Evolutionary conservation across 768 basidiomycete species (phyloP).

Genomic region (Russula sp.): DNA sequence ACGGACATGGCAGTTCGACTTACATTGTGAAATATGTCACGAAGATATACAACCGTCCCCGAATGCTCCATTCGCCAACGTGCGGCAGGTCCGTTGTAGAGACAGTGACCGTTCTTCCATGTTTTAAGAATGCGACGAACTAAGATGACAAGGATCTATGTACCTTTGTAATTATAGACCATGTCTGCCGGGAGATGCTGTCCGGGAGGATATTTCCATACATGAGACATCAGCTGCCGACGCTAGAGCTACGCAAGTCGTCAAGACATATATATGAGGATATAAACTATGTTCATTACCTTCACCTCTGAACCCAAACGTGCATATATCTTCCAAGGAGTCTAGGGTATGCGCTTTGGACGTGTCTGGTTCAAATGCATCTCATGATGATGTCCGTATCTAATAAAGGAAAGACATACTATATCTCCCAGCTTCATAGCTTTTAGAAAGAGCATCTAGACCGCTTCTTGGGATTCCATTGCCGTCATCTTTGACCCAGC

Average conservation of each 20-base stretch:
- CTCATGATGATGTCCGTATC: background rate
- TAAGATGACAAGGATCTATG: slow-evolving; percentile 2
- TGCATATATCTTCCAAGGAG: slow-evolving; percentile 51
- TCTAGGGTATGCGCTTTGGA: slow-evolving; percentile 63
- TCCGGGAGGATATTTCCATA: slow-evolving; percentile 81
- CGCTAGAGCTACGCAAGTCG: slow-evolving; percentile 58
- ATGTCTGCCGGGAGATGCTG: slow-evolving; percentile 58
- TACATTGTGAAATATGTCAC: slow-evolving; percentile 90
- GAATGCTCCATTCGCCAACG: slow-evolving; percentile 69
- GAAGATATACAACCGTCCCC: slow-evolving; percentile 80
- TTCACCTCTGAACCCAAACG: slow-evolving; percentile 94
- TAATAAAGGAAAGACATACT: slow-evolving; percentile 45
- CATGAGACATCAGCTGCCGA: slow-evolving; percentile 78
- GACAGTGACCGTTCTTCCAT: slow-evolving; percentile 55
- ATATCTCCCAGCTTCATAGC: slow-evolving; percentile 58
- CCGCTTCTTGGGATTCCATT: slow-evolving; percentile 64
- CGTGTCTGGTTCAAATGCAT: slow-evolving; percentile 48
- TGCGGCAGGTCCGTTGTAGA: slow-evolving; percentile 71
- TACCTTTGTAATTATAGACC: slow-evolving; percentile 80
- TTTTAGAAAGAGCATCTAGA: slow-evolving; percentile 52
- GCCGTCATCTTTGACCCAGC: slow-evolving; percentile 87
- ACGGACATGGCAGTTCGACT: slow-evolving; percentile 32
- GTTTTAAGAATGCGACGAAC: background rate
- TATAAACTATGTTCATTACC: slow-evolving; percentile 46
- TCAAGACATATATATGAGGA: background rate